Evolutionary conservation across 73 alveolate species (phyloP).

Genomic region (Paramecium sonneborni): DNA sequence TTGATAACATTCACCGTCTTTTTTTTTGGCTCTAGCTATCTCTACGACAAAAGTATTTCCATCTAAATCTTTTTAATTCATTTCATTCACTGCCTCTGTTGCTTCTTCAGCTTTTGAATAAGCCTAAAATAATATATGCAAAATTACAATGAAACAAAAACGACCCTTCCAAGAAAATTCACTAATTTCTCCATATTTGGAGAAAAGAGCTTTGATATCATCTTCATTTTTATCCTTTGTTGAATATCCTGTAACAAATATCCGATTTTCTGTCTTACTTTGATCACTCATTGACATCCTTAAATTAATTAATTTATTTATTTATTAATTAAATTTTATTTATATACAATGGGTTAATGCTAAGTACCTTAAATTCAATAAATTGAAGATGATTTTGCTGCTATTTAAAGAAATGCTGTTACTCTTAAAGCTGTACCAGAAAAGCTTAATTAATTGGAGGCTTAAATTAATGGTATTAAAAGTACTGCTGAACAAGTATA

Average conservation of each 20-base stretch:
- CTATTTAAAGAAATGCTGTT: neutral
- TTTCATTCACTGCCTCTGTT: conserved; percentile 45
- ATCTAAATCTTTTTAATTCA: conserved; percentile 3
- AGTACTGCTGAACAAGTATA: neutral
- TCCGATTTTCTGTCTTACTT: conserved; percentile 20
- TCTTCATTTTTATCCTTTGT: neutral
- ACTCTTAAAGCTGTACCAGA: conserved; percentile 24
- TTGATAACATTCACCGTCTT: conserved; percentile 35
- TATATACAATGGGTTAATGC: neutral
- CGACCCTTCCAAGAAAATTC: conserved; percentile 60
- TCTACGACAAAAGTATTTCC: conserved; percentile 24
- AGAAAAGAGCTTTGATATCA: conserved; percentile 5
- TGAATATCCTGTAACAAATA: conserved; percentile 32
- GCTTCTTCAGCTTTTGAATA: conserved; percentile 46
- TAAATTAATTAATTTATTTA: conserved; percentile 18
- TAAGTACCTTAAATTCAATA: conserved; percentile 16
- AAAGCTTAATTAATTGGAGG: neutral
- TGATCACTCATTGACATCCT: neutral
- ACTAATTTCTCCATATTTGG: conserved; percentile 15
- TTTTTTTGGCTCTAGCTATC: conserved; percentile 48
- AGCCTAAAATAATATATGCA: neutral
- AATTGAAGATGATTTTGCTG: conserved; percentile 26
- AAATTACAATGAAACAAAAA: conserved; percentile 37
- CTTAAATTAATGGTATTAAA: neutral
- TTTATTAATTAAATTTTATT: neutral